phyloP scores from a whole-genome alignment of 805 yeast species.

The Candida wancherniae region DNA sequence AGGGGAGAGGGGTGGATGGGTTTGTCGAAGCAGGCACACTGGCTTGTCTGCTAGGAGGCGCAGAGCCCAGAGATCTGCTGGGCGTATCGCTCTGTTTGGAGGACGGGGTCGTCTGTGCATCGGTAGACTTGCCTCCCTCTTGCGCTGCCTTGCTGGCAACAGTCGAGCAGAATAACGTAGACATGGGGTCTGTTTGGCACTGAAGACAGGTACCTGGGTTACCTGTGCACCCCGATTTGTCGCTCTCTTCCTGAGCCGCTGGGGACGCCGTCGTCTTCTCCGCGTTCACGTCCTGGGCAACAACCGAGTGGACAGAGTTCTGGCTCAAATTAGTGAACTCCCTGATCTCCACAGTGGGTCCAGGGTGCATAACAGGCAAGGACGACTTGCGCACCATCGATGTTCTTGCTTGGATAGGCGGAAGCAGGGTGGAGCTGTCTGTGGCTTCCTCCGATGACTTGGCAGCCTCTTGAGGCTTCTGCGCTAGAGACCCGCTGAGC shows the following conservation, averaged over 20 bases:
- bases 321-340: constrained; percentile 39
- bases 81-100: constrained; percentile 5
- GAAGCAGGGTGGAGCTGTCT: constrained; percentile 34
- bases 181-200: constrained; percentile 84
- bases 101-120: constrained; percentile 1
- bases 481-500: constrained; percentile 26
- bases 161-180: constrained; percentile 82
- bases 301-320: constrained; percentile 33
- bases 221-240: constrained; percentile 61
- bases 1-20: constrained; percentile 18
- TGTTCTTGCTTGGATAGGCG: constrained; percentile 34
- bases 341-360: constrained; percentile 52
- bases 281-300: constrained; percentile 3
- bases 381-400: constrained; percentile 25
- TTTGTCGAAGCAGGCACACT: constrained; percentile 5
- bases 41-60: not conserved
- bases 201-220: constrained; percentile 83
- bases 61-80: constrained; percentile 2
- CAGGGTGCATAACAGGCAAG: constrained; percentile 60
- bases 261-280: constrained; percentile 2
- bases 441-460: constrained; percentile 24
- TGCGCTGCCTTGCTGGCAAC: constrained; percentile 52
- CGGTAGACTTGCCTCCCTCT: constrained; percentile 11
- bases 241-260: constrained; percentile 12
- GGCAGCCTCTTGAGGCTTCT: constrained; percentile 13